Evolutionary conservation across 306 rosid genomes (phyloP).

Genomic region (Delonix regia): DNA sequence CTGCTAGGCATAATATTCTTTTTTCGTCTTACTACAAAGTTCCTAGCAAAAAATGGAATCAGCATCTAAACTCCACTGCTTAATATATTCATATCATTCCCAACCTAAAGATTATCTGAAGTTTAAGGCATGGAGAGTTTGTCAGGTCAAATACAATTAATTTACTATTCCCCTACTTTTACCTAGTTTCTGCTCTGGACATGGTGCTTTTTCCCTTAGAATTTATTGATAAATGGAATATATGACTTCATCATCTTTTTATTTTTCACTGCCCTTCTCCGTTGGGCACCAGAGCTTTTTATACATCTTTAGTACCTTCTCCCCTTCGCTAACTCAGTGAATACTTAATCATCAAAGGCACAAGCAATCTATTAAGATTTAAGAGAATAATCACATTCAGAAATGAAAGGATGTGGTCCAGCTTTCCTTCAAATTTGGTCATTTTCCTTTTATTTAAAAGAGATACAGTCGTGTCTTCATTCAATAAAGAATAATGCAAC

Average conservation of each 20-base stretch:
- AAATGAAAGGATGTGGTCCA: neutral
- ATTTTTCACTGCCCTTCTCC: too few species aligned
- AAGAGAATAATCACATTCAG: neutral
- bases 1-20: neutral
- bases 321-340: neutral
- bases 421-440: neutral
- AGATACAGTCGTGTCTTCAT: too few species aligned
- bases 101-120: neutral
- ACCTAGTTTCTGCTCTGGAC: neutral
- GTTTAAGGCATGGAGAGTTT: neutral
- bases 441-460: neutral
- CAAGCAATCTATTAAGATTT: neutral
- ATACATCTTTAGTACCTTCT: neutral
- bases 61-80: neutral
- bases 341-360: neutral
- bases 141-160: neutral
- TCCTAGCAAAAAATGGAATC: neutral
- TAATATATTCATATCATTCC: neutral
- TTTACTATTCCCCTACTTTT: neutral
- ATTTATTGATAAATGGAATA: neutral
- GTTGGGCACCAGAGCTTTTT: too few species aligned
- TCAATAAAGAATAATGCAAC: neutral
- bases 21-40: neutral
- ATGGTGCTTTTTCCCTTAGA: neutral
- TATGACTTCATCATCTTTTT: neutral